These are phyloP conservation scores for Ceratocystis variospora DNA, from an alignment of 2,329 filamentous ascomycete genomes.

Conservation along the genomic window DNA sequence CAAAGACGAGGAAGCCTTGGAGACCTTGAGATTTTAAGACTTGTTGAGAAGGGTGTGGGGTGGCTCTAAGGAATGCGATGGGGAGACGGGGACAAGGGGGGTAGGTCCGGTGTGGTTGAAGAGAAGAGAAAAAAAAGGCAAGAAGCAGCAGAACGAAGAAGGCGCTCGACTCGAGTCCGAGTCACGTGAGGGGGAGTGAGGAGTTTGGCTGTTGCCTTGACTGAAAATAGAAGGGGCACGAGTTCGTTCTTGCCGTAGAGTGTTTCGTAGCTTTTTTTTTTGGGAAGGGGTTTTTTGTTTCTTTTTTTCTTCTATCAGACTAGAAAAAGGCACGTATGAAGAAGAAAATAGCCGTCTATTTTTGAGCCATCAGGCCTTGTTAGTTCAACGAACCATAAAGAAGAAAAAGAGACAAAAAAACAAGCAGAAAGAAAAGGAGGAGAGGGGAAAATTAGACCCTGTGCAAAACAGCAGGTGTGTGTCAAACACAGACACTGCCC, in stretches of 20 bases:
- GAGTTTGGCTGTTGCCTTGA: not conserved
- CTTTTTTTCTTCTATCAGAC: not conserved
- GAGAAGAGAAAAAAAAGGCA: not conserved
- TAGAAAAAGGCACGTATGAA: not conserved
- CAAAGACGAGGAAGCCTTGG: not conserved
- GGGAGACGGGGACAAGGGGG: not conserved
- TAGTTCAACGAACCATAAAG: not conserved
- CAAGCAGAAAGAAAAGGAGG: not conserved
- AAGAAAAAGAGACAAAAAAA: not conserved
- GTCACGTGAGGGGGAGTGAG: not conserved
- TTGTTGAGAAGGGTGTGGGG: slow-evolving; percentile 8
- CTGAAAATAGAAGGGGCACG: not conserved
- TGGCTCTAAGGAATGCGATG: slow-evolving; percentile 3
- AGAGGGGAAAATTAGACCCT: not conserved
- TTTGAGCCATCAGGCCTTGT: not conserved
- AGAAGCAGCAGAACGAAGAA: not conserved
- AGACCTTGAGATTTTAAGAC: not conserved
- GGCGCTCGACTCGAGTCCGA: not conserved
- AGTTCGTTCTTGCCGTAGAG: not conserved
- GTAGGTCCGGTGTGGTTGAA: not conserved
- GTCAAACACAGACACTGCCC: not conserved
- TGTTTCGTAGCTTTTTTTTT: not conserved
- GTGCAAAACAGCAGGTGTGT: not conserved
- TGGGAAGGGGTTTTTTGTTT: not conserved
- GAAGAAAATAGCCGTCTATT: not conserved